Evolutionary conservation across 805 yeast species (phyloP), one percentile per base, ranked within the genome.

Genomic region (Danielozyma ontarioensis): DNA sequence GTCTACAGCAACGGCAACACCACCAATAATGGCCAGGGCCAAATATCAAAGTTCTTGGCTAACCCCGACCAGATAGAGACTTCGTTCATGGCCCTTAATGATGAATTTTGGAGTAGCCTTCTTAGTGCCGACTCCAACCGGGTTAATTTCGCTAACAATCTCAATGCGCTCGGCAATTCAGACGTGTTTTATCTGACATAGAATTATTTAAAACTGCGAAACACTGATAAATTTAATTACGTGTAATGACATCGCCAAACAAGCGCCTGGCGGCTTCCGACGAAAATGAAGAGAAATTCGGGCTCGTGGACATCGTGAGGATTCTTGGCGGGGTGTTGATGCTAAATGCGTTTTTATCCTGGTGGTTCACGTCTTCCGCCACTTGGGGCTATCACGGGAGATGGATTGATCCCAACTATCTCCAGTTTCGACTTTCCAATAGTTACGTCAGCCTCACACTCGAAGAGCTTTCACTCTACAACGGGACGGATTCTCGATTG

Each of bases 61-160:
- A 59, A 53, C 40, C 54, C 59, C 1, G 59, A 60, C 34, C 59
- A 68, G 31, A 45, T 66, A 14, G 76, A 72, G 29, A 60, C 62
- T 44, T 74, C 78, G 8, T 70, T 68, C 30, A 67, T 70, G 61
- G 72, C 78, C 7, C 53, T 80, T 23, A 77, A 76, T 37, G 88
- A 80, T 46, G 88, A 81, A 48, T 78, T 81, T 45, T 81, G 88
- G 88, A 68, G 78, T 23, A 83, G 80, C 37, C 53, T 73, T 22
- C 50, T 72, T 21, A 60, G 60, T 32, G 50, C 62, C 1, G 59
- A 48, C 27, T 41, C 61, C 13, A 61, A 63, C 43, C 51, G 53
- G 32, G 46, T 62, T 29, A 57, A 62, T 34, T 61, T 64, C 31
- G 42, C 35, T n/a, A 49, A 40, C 28, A 35, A 37, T 18, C 10